phyloP scores from a whole-genome alignment of 2,329 filamentous ascomycete genomes.

The Sporothrix euskadiensis region DNA sequence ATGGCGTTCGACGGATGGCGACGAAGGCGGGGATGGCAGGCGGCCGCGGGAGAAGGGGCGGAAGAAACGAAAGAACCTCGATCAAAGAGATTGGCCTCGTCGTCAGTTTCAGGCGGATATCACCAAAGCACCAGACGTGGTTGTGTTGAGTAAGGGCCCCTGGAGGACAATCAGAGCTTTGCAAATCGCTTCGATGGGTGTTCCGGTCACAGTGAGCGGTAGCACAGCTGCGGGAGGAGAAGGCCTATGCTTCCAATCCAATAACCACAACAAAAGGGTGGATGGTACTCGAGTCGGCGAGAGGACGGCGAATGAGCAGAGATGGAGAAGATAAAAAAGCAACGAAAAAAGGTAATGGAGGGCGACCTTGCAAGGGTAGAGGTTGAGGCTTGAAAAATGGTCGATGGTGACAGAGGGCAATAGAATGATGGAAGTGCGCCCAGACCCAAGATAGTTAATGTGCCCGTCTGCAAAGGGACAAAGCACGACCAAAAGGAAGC shows the following conservation, averaged over 20 bases:
- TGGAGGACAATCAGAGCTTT: background rate
- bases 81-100: background rate
- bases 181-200: conserved; percentile 4
- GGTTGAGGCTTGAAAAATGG: conserved; percentile 22
- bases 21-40: background rate
- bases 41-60: background rate
- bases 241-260: background rate
- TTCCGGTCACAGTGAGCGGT: background rate
- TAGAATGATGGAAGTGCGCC: conserved; percentile 32
- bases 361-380: conserved; percentile 19
- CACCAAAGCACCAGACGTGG: conserved; percentile 2
- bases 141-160: background rate
- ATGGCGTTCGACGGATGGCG: conserved; percentile 1
- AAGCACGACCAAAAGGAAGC: background rate
- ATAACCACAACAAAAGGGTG: background rate
- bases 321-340: background rate
- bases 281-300: background rate
- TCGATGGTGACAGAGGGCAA: conserved; percentile 32
- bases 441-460: conserved; percentile 25
- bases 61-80: background rate
- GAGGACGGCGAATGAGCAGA: conserved; percentile 11
- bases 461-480: conserved; percentile 2
- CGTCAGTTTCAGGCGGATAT: conserved; percentile 15
- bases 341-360: background rate
- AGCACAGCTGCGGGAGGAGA: background rate